Conservation (phyloP, 192 early-diverging fungal species). For the Rhizophlyctis rosea region DNA sequence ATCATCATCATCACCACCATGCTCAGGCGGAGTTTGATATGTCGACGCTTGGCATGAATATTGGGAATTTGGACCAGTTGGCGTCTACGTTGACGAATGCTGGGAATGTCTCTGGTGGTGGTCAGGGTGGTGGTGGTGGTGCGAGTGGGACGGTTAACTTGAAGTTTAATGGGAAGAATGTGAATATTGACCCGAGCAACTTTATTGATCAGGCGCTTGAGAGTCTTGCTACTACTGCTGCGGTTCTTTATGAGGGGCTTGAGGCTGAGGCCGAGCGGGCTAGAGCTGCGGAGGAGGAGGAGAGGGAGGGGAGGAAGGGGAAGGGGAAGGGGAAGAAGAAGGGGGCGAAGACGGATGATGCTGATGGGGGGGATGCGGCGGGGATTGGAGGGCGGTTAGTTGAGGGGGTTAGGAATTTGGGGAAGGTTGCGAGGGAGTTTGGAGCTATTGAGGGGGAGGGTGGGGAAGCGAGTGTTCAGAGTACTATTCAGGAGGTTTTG, state of each 20-base stretch:
- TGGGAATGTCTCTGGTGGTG: constrained; percentile 3
- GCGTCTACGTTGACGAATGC: constrained; percentile 2
- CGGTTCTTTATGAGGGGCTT: constrained; percentile 24
- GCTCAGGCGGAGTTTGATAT: too few relatives aligned
- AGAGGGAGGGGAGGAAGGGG: not conserved
- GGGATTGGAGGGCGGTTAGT: not conserved
- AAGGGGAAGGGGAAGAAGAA: constrained; percentile 12
- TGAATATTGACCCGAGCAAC: constrained; percentile 20
- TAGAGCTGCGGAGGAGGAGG: constrained; percentile 3
- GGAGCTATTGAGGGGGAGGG: not conserved
- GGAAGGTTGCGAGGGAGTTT: not conserved
- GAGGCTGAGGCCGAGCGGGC: constrained; percentile 26
- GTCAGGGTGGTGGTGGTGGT: not conserved
- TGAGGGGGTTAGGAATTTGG: constrained; percentile 8
- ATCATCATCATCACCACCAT: constrained; percentile 1
- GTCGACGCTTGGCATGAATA: constrained; percentile 10
- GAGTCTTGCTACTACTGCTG: constrained; percentile 26
- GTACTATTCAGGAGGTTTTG: constrained; percentile 18
- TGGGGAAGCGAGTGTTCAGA: not conserved
- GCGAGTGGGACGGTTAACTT: constrained; percentile 13
- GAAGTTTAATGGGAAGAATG: constrained; percentile 13
- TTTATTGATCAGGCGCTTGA: constrained; percentile 36
- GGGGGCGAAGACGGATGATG: not conserved
- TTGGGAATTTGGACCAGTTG: constrained; percentile 18
- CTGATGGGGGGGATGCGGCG: not conserved